These are phyloP conservation scores for Peronospora tabacina DNA, from an alignment of 352 stramenopile genomes.

Conservation along the genomic window DNA sequence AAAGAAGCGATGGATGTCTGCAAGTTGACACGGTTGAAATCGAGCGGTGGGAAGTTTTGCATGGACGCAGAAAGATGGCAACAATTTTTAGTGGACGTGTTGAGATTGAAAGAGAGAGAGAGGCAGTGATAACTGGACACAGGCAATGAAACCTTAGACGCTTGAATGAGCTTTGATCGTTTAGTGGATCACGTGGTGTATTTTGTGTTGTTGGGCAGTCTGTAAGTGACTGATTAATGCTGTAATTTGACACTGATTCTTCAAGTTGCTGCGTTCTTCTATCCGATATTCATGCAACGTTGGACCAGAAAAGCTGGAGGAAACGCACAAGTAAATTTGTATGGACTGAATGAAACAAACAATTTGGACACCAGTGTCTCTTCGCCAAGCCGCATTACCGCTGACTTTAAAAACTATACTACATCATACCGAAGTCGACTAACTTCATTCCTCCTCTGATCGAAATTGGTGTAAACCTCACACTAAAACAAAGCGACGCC, in stretches of 20 bases:
- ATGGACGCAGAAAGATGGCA: constrained; percentile 6
- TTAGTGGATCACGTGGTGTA: background rate
- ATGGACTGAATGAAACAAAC: constrained; percentile 23
- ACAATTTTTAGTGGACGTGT: constrained; percentile 7
- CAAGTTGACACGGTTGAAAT: constrained; percentile 9
- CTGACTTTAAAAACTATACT: constrained; percentile 6
- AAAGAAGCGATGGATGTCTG: constrained; percentile 2
- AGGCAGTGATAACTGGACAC: constrained; percentile 21
- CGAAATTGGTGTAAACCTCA: constrained; percentile 5
- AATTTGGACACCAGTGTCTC: too few species aligned
- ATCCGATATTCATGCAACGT: constrained; percentile 1
- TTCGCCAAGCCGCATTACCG: constrained; percentile 7
- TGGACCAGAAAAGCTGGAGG: constrained; percentile 21
- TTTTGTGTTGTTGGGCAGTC: background rate
- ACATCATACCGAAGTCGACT: constrained; percentile 13
- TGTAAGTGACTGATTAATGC: constrained; percentile 1
- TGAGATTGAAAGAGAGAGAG: constrained; percentile 4
- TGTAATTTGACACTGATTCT: background rate
- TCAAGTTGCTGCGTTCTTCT: constrained; percentile 16
- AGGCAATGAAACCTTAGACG: constrained; percentile 36
- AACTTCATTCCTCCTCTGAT: background rate
- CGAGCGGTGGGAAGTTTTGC: constrained; percentile 9
- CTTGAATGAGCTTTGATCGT: constrained; percentile 17
- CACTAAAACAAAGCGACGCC: constrained; percentile 13
- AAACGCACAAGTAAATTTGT: constrained; percentile 18